phyloP scores from a whole-genome alignment of 768 basidiomycete species.

The Rhizopogon roseolus region DNA sequence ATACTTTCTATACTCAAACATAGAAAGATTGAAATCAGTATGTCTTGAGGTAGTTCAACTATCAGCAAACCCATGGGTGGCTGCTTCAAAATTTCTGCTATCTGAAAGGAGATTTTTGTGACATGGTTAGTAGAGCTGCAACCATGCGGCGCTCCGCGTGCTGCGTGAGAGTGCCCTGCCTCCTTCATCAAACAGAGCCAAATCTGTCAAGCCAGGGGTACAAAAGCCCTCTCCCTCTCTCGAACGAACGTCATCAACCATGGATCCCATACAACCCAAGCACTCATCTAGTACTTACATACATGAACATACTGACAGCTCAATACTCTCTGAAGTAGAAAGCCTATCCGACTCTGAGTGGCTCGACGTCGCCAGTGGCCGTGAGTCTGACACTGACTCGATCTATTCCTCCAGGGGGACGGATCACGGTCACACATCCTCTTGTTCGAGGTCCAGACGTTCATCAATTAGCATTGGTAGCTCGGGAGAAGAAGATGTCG shows the following conservation, averaged over 20 bases:
- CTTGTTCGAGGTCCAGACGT: conserved; percentile 55
- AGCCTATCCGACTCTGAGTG: conserved; percentile 77
- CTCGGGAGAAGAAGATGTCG: conserved; percentile 64
- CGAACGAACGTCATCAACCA: conserved; percentile 9
- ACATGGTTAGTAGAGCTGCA: background rate
- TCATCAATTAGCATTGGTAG: conserved; percentile 69
- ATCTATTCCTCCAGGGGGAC: conserved; percentile 51
- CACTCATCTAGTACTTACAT: conserved; percentile 11
- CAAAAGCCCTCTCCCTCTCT: conserved; percentile 28
- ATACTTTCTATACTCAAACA: conserved; percentile 35
- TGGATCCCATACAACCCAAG: conserved; percentile 16
- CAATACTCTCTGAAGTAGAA: conserved; percentile 57
- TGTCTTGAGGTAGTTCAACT: conserved; percentile 37
- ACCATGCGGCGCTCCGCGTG: too few relatives aligned
- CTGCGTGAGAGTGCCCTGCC: conserved; percentile 8
- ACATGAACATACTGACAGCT: conserved; percentile 33
- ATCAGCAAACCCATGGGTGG: conserved; percentile 14
- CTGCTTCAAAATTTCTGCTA: conserved; percentile 1
- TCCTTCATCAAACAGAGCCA: conserved; percentile 6
- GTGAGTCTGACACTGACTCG: conserved; percentile 66
- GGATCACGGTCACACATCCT: conserved; percentile 52
- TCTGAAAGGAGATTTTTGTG: too few relatives aligned
- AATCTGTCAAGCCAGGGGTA: conserved; percentile 8
- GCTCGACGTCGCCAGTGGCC: conserved; percentile 69
- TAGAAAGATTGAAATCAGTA: conserved; percentile 34